A percentile compares a stretch with the other conserved stretches of the same genome.
phyloP scores from a whole-genome alignment of 495 filamentous ascomycete species.

The Pyrenula aspistea region DNA sequence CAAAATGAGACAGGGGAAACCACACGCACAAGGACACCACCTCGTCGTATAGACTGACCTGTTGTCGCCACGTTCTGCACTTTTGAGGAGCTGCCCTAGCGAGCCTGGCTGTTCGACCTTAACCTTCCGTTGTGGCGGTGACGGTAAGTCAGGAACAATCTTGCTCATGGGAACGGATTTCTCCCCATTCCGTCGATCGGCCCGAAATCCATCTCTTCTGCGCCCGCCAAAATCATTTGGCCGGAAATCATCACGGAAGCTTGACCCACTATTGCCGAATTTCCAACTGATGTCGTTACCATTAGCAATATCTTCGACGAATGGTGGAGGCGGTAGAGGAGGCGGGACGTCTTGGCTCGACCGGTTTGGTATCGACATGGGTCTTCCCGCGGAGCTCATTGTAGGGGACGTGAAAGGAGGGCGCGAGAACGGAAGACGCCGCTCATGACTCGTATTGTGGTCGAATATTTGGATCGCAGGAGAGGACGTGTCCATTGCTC shows the following conservation, averaged over 20 bases:
- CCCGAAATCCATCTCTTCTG: not conserved
- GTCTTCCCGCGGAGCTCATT: conserved; percentile 26
- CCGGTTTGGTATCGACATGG: conserved; percentile 46
- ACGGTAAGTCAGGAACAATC: conserved; percentile 28
- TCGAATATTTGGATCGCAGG: conserved; percentile 44
- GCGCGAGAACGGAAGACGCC: conserved; percentile 6
- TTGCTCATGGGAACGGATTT: conserved; percentile 18
- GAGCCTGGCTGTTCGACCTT: conserved; percentile 13
- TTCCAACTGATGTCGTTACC: conserved; percentile 50
- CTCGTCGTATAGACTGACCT: conserved; percentile 3
- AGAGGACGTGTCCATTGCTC: conserved; percentile 42
- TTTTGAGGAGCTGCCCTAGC: conserved; percentile 17
- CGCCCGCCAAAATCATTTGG: not conserved
- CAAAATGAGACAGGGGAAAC: too few species aligned
- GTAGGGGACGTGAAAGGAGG: conserved; percentile 20
- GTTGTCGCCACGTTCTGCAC: conserved; percentile 9
- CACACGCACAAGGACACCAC: too few species aligned
- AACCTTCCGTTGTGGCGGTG: too few species aligned
- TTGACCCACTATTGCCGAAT: conserved; percentile 45
- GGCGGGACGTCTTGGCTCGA: conserved; percentile 39
- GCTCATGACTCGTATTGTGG: conserved; percentile 25
- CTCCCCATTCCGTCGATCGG: not conserved
- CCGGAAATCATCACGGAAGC: conserved; percentile 32
- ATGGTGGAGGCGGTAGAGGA: conserved; percentile 49
- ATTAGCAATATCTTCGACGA: conserved; percentile 38